These are phyloP conservation scores for Striga hermonthica DNA, from an alignment of 305 asterid species.

Conservation along the genomic window DNA sequence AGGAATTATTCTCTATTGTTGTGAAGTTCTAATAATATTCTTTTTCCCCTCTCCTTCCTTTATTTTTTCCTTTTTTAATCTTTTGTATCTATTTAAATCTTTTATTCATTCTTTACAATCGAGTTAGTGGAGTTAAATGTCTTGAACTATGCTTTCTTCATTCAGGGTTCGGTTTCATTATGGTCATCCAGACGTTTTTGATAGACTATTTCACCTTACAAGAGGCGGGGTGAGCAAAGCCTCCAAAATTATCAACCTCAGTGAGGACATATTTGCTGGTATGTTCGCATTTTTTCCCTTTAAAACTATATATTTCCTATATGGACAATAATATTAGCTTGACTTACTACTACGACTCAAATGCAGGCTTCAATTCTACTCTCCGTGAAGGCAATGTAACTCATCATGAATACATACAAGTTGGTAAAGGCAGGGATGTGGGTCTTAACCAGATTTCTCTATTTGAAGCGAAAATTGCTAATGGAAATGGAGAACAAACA, in stretches of 20 bases:
- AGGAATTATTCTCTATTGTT: background rate
- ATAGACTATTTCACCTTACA: constrained; percentile 88
- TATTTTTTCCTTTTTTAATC: constrained; percentile 1
- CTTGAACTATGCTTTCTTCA: constrained; percentile 21
- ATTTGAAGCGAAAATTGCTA: constrained; percentile 93
- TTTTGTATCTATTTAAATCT: constrained; percentile 3
- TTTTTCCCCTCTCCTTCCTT: background rate
- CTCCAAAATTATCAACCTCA: constrained; percentile 81
- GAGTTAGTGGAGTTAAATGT: constrained; percentile 18
- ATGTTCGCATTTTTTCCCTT: constrained; percentile 27
- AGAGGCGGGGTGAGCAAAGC: constrained; percentile 96
- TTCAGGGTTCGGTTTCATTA: constrained; percentile 96
- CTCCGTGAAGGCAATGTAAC: constrained; percentile 97
- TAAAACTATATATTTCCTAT: background rate
- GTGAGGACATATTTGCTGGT: constrained; percentile 99
- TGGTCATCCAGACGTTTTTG: constrained; percentile 97
- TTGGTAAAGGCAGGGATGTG: constrained; percentile 96
- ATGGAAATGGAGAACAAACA: constrained; percentile 96
- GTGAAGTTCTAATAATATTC: background rate
- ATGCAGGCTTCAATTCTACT: constrained; percentile 87
- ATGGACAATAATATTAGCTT: constrained; percentile 18
- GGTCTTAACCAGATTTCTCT: constrained; percentile 94
- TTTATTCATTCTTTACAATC: constrained; percentile 11
- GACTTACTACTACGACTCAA: constrained; percentile 23
- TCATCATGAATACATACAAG: constrained; percentile 96